Conservation (phyloP, 1,284 basidiomycete species). For the Anthracocystis setariae region DNA sequence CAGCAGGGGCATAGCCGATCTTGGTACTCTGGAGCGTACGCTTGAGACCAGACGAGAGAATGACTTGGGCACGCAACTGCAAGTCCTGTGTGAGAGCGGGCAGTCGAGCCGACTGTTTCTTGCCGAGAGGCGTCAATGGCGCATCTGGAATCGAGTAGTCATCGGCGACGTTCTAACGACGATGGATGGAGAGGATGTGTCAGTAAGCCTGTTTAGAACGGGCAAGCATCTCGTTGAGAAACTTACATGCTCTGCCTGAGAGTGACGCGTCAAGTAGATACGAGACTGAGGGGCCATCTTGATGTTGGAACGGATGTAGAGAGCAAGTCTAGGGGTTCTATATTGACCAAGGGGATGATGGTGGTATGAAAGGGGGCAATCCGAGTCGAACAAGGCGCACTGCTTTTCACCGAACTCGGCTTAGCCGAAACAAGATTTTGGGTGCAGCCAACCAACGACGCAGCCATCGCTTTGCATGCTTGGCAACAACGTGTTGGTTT, state of each 20-base stretch:
- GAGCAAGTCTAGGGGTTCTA: not conserved
- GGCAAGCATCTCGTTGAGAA: not conserved
- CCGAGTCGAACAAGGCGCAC: not conserved
- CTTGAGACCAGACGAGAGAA: constrained; percentile 60
- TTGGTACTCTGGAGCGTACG: constrained; percentile 64
- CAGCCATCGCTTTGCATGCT: not conserved
- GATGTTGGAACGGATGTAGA: not conserved
- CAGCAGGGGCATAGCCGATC: constrained; percentile 58
- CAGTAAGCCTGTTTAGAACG: not conserved
- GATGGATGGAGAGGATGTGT: not conserved
- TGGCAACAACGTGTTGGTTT: not conserved
- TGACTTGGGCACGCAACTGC: constrained; percentile 53
- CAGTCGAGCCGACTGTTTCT: constrained; percentile 58
- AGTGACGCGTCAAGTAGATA: constrained; percentile 59
- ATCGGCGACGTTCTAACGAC: constrained; percentile 51
- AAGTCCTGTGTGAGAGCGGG: constrained; percentile 49
- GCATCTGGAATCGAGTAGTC: constrained; percentile 64
- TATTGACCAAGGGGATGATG: not conserved
- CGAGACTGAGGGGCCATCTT: constrained; percentile 48
- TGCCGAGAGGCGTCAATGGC: constrained; percentile 64
- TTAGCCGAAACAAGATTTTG: constrained; percentile 3
- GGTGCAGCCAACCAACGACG: not conserved
- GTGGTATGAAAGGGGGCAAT: not conserved
- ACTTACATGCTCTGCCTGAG: constrained; percentile 62
- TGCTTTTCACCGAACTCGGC: not conserved